Evolutionary conservation across 1,284 basidiomycete genomes (phyloP).

Genomic region (Papiliotrema flavescens): DNA sequence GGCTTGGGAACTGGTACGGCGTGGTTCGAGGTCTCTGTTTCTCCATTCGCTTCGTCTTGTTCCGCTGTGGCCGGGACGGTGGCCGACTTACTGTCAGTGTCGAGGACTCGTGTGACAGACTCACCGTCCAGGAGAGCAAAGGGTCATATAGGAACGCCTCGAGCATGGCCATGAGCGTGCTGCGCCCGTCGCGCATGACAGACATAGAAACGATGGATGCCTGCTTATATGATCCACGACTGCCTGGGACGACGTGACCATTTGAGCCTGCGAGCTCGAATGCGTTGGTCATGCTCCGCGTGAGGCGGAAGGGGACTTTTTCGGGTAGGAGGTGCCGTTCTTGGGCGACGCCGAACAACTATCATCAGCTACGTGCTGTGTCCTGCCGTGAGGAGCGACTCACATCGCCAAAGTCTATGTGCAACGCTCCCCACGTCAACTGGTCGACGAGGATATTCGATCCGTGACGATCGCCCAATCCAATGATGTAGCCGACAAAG

Average conservation of each 20-base stretch:
- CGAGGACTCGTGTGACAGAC: too few relatives aligned
- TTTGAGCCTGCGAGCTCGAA: slow-evolving; percentile 40
- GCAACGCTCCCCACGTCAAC: slow-evolving; percentile 42
- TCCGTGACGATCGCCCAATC: slow-evolving; percentile 42
- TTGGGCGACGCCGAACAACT: slow-evolving; percentile 37
- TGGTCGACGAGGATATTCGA: slow-evolving; percentile 44
- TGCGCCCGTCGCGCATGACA: slow-evolving; percentile 33
- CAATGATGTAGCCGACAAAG: slow-evolving; percentile 43
- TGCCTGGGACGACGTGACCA: slow-evolving; percentile 29
- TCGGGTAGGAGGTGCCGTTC: slow-evolving; percentile 35
- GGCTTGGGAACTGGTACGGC: too few relatives aligned
- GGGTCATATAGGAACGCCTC: slow-evolving; percentile 80
- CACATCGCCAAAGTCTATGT: slow-evolving; percentile 47
- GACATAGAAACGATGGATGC: slow-evolving; percentile 36
- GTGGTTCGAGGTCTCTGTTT: too few relatives aligned
- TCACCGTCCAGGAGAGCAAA: slow-evolving; percentile 69
- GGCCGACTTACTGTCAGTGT: too few relatives aligned
- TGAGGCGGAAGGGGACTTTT: slow-evolving; percentile 44
- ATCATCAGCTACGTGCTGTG: not conserved
- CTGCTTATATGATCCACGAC: slow-evolving; percentile 39
- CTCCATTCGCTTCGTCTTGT: too few relatives aligned
- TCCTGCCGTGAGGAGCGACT: slow-evolving; percentile 7
- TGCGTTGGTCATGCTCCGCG: slow-evolving; percentile 44
- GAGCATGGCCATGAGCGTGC: slow-evolving; percentile 41
- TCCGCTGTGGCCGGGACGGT: too few relatives aligned